Conservation (phyloP, 768 basidiomycete genomes). For the Lactarius quietus region DNA sequence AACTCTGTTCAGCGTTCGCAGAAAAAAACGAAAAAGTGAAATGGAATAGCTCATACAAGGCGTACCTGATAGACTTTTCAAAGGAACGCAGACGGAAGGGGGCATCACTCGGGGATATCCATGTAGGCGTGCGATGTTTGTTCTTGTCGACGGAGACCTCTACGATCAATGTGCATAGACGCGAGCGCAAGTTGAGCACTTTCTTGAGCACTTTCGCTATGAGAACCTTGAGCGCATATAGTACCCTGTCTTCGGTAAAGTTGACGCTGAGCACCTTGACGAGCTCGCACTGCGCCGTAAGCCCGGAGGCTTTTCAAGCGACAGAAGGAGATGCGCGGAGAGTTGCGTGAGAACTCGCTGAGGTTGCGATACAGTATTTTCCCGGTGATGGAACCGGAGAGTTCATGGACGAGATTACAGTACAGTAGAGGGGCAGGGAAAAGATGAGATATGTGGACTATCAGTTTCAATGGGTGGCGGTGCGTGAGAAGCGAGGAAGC, state of each 20-base stretch:
- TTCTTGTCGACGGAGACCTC: slow-evolving; percentile 37
- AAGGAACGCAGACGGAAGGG: slow-evolving; percentile 45
- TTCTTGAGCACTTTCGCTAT: slow-evolving; percentile 45
- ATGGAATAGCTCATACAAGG: neutral
- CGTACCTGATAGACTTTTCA: slow-evolving; percentile 54
- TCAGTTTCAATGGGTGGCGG: slow-evolving; percentile 37
- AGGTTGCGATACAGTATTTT: slow-evolving; percentile 40
- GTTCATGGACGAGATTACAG: slow-evolving; percentile 29
- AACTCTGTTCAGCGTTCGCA: neutral
- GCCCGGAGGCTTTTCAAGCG: slow-evolving; percentile 38
- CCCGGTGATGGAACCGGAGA: slow-evolving; percentile 32
- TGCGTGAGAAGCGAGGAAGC: too few relatives aligned
- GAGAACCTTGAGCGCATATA: slow-evolving; percentile 47
- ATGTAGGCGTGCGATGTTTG: slow-evolving; percentile 32
- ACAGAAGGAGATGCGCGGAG: slow-evolving; percentile 39
- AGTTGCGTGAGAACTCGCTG: slow-evolving; percentile 32
- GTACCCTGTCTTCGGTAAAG: slow-evolving; percentile 37
- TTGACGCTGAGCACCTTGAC: slow-evolving; percentile 48
- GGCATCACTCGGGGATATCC: slow-evolving; percentile 45
- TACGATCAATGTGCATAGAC: slow-evolving; percentile 44
- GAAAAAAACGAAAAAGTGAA: too few relatives aligned
- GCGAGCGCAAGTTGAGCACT: slow-evolving; percentile 39
- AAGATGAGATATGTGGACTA: slow-evolving; percentile 34
- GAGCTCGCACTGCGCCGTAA: slow-evolving; percentile 35
- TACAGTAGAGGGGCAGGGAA: slow-evolving; percentile 25